Evolutionary conservation across 1,284 basidiomycete species (phyloP), one percentile per base, ranked within the genome.

Genomic region (Fomitopsis betulina): DNA sequence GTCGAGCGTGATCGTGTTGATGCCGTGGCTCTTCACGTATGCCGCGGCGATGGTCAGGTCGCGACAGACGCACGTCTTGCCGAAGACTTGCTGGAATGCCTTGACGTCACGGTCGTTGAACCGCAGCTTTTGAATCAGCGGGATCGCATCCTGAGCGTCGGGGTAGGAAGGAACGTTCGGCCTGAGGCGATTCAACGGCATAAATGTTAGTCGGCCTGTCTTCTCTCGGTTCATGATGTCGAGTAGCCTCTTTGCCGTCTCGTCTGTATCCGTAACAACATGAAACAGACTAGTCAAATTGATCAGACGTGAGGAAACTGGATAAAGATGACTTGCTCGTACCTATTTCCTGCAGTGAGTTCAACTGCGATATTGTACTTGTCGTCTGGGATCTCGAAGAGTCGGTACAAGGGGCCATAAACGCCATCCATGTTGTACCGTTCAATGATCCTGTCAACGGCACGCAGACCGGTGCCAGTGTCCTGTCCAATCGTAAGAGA

Each of bases 81-180:
- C 95, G 67, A 99, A 99, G n/a, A 99, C 94, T 71, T 98, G 96
- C 69, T 96, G 87, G 73, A 99, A 94, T 0, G 97, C 97, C 63
- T 92, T 90, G 42, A 81, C 77, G 68, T 89, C 89, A 17, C 72
- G 72, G 2, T 77, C 77, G 63, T 96, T 89, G 68, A 88, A 99
- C 2, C 80, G 79, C 57, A 99, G 82, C 72, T 96, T 96, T 61
- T 88, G 83, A 54, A 95, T 78, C 59, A 96, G 83, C 0, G 95
- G 93, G 45, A 98, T 86, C 0, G 94, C 94, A 65, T 99, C 96
- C 57, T 88, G 84, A 4, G 88, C 89, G 62, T 91, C 87, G 0
- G 95, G 95, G 13, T 80, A 75, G 0, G 78, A 73, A 0, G 80
- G 77, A 49, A 81, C 79, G 63, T 90, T 91, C 42, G 91, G 90